Evolutionary conservation across 2,329 filamentous ascomycete genomes (phyloP).

Genomic region (Lachnellula suecica): DNA sequence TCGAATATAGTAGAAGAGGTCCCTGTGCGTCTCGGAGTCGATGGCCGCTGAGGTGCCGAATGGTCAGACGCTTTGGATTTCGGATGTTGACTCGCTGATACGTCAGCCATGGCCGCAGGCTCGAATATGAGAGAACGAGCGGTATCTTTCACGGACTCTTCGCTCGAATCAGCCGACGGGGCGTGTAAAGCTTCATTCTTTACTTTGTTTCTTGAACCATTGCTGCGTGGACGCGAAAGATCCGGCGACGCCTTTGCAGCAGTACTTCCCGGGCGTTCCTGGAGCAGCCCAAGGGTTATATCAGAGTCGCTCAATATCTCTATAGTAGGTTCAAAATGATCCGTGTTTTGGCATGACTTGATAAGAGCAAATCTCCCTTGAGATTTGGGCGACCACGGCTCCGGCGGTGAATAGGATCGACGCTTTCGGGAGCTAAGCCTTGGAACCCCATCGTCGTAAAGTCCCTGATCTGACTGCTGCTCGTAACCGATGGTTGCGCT

Average conservation of each 20-base stretch:
- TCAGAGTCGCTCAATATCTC: neutral
- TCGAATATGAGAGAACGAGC: neutral
- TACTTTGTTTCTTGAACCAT: neutral
- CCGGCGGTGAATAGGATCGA: no score
- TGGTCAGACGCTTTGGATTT: neutral
- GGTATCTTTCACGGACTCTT: no score
- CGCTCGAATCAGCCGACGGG: no score
- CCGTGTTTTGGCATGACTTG: neutral
- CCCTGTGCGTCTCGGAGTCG: neutral
- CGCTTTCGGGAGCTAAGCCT: no score
- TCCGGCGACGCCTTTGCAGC: neutral
- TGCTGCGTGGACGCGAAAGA: neutral
- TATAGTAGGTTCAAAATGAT: neutral
- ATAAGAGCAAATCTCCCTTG: no score
- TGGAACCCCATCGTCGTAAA: neutral
- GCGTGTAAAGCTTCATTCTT: neutral
- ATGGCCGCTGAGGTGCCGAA: neutral
- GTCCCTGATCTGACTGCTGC: neutral
- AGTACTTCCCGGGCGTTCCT: neutral
- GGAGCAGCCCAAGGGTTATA: neutral
- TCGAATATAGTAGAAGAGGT: slow-evolving; percentile 11
- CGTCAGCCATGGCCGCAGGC: neutral
- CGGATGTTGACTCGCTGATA: neutral
- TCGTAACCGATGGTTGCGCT: neutral
- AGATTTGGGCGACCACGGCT: no score